These are phyloP conservation scores for Aureococcus anophagefferens DNA, from an alignment of 108 stramenopile species.

Conservation along the genomic window DNA sequence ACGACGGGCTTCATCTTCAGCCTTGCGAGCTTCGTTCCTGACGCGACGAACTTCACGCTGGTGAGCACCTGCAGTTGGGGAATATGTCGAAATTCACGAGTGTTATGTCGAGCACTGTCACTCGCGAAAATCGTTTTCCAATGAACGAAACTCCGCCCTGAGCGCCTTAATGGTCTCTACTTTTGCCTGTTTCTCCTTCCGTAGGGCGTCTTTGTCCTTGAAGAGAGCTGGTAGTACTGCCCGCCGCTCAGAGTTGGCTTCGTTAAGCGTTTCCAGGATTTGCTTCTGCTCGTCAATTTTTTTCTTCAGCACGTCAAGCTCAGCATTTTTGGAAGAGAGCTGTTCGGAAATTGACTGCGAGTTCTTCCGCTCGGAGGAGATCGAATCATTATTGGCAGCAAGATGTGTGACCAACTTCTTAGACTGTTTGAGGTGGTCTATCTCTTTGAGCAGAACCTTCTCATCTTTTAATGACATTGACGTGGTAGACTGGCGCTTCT, in stretches of 20 bases:
- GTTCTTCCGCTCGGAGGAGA: constrained; percentile 43
- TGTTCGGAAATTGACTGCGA: constrained; percentile 47
- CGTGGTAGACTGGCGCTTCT: constrained; percentile 72
- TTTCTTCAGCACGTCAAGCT: constrained; percentile 66
- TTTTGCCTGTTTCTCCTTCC: constrained; percentile 58
- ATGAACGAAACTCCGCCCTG: constrained; percentile 54
- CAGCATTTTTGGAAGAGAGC: constrained; percentile 67
- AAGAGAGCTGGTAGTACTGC: constrained; percentile 51
- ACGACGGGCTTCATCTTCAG: constrained; percentile 11
- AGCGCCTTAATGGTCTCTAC: constrained; percentile 67
- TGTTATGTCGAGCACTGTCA: constrained; percentile 29
- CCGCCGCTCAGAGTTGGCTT: constrained; percentile 52
- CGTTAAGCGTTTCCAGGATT: constrained; percentile 46
- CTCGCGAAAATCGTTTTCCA: constrained; percentile 70
- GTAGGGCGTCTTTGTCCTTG: constrained; percentile 58
- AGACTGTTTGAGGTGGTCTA: constrained; percentile 56
- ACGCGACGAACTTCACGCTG: constrained; percentile 38
- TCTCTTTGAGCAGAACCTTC: constrained; percentile 90
- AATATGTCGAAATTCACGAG: neutral
- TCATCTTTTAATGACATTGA: constrained; percentile 85
- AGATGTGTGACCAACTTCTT: constrained; percentile 61
- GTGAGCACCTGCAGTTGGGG: too few relatives aligned
- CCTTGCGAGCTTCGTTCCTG: constrained; percentile 30
- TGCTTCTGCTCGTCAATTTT: constrained; percentile 56
- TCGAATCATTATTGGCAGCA: constrained; percentile 60